Base-by-base conservation (phyloP, 768 basidiomycete genomes). In the Suillus cothurnatus region DNA sequence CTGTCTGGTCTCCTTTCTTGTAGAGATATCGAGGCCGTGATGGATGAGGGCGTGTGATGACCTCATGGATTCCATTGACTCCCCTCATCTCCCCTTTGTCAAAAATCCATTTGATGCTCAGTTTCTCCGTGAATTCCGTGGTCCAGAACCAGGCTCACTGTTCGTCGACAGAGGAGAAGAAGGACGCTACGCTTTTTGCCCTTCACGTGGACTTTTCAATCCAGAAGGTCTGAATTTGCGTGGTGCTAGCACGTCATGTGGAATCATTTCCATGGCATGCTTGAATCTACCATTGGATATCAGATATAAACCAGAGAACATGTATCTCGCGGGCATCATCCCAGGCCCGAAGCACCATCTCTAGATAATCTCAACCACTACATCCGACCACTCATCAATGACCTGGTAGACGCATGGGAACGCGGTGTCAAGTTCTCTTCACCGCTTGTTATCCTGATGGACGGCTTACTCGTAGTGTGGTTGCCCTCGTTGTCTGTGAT, bases 401-500 rank as follows among this genome's bases (percentile, higher is more conserved):
- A 72, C 21, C 36, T 76, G 14, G 39, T 58, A 17, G 43, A 32
- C 5, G 41, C 62, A 23, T 72, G 71, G 73, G 23, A 62, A 2
- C 58, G 17, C 17, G 73, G 73, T 2, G 19, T 72, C 19, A 62
- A 56, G 15, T 62, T 69, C 31, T 63, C 67, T n/a, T n/a, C 1
- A 47, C 70, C 17, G 61, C 65, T 0, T 36, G 47, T 50, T 43
- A 65, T 28, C 64, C 67, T 15, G 12, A 62, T 21, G 68, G 73
- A 3, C 56, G 66, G 0, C 15, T 58, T 7, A 56, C 61, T 28
- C 58, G 64, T 4, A 43, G 67, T 49, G 69, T 65, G 45, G 0
- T 47, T n/a, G 57, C 76, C 17, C 73, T 75, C 0, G 67, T 77
- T 2, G 69, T 76, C 0, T 71, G 72, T 11, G 78, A 81, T 32